Conservation (phyloP, 805 yeast genomes). For the Cyberlindnera xylosilytica region DNA sequence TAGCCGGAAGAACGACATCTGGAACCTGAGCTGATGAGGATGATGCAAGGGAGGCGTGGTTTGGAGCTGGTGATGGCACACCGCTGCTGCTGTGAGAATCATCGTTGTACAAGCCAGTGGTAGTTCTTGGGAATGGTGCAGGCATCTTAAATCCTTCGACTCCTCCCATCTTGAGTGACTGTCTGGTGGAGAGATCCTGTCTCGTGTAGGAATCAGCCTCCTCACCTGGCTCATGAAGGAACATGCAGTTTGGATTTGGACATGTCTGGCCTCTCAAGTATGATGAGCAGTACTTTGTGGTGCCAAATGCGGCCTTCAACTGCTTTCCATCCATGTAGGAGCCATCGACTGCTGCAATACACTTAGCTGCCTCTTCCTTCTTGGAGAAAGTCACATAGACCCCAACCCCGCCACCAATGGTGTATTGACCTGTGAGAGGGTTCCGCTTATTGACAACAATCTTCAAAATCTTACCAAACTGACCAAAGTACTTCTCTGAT, state of each 20-base stretch:
- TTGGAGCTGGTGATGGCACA: constrained; percentile 14
- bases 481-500: constrained; percentile 95
- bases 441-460: constrained; percentile 85
- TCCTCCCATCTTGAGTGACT: constrained; percentile 52
- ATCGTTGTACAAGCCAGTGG: constrained; percentile 2
- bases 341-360: constrained; percentile 91
- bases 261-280: constrained; percentile 93
- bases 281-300: constrained; percentile 97
- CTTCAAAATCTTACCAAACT: constrained; percentile 92
- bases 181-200: constrained; percentile 78
- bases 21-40: constrained; percentile 13
- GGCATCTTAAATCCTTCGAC: constrained; percentile 18
- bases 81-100: constrained; percentile 11
- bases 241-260: constrained; percentile 99
- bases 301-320: constrained; percentile 94
- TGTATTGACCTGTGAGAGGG: constrained; percentile 31
- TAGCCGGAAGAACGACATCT: constrained; percentile 57
- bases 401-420: constrained; percentile 68
- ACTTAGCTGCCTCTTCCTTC: constrained; percentile 92
- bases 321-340: constrained; percentile 88
- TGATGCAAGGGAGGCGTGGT: constrained; percentile 10
- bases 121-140: constrained; percentile 18
- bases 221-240: constrained; percentile 98
- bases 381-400: constrained; percentile 91
- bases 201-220: constrained; percentile 96